Evolutionary conservation across 2,329 filamentous ascomycete species (phyloP).

Genomic region (Karstenula rhodostoma): DNA sequence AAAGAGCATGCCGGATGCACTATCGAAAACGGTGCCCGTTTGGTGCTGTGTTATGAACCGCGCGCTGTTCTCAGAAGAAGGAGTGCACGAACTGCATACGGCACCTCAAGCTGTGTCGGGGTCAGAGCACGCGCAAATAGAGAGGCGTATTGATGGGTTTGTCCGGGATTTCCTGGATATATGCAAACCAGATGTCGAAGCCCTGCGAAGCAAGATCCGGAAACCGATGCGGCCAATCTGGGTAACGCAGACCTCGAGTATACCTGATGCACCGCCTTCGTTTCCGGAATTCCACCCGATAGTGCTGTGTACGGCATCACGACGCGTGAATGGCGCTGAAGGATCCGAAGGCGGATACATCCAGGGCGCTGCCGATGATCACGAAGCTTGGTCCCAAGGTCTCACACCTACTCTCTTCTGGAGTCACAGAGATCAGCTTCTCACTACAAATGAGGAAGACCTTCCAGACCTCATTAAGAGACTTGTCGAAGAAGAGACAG

Average conservation of each 20-base stretch:
- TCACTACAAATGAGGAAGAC: conserved; percentile 72
- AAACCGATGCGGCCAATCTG: conserved; percentile 82
- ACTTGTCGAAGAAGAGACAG: conserved; percentile 44
- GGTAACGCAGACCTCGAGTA: conserved; percentile 73
- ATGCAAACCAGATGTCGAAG: conserved; percentile 63
- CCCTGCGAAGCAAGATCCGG: conserved; percentile 64
- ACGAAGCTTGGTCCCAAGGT: conserved; percentile 88
- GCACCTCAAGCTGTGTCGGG: conserved; percentile 75
- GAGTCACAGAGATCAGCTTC: conserved; percentile 68
- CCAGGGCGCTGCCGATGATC: conserved; percentile 93
- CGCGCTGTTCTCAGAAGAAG: conserved; percentile 71
- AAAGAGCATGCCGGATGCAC: conserved; percentile 93
- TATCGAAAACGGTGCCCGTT: conserved; percentile 91
- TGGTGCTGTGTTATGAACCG: conserved; percentile 91
- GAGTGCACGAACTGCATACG: conserved; percentile 67
- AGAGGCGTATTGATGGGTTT: conserved; percentile 65
- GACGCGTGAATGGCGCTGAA: conserved; percentile 73
- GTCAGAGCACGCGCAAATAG: conserved; percentile 83
- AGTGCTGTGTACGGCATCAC: conserved; percentile 85
- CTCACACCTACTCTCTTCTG: conserved; percentile 84
- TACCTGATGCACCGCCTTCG: conserved; percentile 55
- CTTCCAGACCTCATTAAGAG: conserved; percentile 61
- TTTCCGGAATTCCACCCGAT: conserved; percentile 73
- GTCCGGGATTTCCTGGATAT: conserved; percentile 64
- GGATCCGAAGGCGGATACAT: conserved; percentile 79